Percentiles rank a stretch among this genome's conserved stretches.
These are phyloP conservation scores for Nemania sp. DNA, from an alignment of 2,329 filamentous ascomycete genomes.

Conservation along the genomic window DNA sequence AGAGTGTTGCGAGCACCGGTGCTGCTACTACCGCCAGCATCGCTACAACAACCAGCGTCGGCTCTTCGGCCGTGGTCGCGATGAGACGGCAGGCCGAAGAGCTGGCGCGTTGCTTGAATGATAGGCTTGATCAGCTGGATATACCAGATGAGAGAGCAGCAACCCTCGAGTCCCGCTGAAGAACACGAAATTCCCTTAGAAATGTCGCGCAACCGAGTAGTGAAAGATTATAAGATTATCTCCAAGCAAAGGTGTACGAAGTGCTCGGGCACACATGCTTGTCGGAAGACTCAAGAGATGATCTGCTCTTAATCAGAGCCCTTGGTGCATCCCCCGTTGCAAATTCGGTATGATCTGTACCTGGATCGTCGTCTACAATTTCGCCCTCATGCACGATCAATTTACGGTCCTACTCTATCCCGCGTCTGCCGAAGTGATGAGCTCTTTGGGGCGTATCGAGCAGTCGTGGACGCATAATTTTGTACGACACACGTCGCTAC, in stretches of 20 bases:
- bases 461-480: too few species aligned
- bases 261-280: too few species aligned
- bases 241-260: not conserved
- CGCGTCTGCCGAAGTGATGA: not conserved
- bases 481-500: too few species aligned
- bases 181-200: not conserved
- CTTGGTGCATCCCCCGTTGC: not conserved
- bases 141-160: constrained; percentile 55
- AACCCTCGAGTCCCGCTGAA: constrained; percentile 33
- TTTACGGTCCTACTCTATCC: not conserved
- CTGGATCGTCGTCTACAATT: not conserved
- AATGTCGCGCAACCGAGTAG: not conserved
- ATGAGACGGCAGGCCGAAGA: constrained; percentile 62
- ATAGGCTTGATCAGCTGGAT: constrained; percentile 57
- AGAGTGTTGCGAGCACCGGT: constrained; percentile 51
- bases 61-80: constrained; percentile 51
- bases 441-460: too few species aligned
- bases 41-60: constrained; percentile 41
- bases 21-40: constrained; percentile 49
- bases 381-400: not conserved
- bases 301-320: too few species aligned
- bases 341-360: not conserved
- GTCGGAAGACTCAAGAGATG: too few species aligned
- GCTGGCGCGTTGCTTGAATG: constrained; percentile 62
- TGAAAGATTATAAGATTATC: too few species aligned